Conservation (phyloP, 2,329 filamentous ascomycete genomes). For the Geosmithia putterillii region DNA sequence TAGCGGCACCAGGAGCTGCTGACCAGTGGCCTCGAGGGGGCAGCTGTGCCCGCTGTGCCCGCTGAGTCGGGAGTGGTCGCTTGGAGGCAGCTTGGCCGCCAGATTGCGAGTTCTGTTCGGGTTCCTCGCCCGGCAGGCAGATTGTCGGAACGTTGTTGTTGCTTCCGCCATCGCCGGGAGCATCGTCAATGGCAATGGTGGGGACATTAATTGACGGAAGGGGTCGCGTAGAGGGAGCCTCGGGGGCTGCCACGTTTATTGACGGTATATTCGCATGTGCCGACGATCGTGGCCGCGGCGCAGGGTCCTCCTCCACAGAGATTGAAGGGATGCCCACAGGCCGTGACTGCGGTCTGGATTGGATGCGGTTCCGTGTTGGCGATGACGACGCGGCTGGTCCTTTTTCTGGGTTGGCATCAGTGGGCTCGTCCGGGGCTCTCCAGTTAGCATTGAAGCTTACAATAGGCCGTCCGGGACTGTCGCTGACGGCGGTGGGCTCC, state of each 20-base stretch:
- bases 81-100: constrained; percentile 13
- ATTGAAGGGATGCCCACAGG: constrained; percentile 39
- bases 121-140: constrained; percentile 29
- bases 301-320: constrained; percentile 36
- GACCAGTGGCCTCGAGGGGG: constrained; percentile 44
- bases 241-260: constrained; percentile 19
- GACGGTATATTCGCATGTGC: constrained; percentile 17
- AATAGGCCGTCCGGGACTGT: constrained; percentile 82
- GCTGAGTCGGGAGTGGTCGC: constrained; percentile 7
- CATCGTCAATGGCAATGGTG: constrained; percentile 28
- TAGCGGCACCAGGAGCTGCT: constrained; percentile 31
- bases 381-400: constrained; percentile 3
- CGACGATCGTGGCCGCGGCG: constrained; percentile 15
- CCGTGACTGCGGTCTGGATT: constrained; percentile 13
- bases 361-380: constrained; percentile 5
- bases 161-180: constrained; percentile 13
- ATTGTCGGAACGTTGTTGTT: constrained; percentile 26
- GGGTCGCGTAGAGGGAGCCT: constrained; percentile 8
- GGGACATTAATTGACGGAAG: constrained; percentile 32
- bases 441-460: constrained; percentile 90
- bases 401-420: constrained; percentile 49
- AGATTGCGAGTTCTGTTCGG: constrained; percentile 2
- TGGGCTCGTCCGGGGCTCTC: constrained; percentile 57
- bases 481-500: constrained; percentile 81
- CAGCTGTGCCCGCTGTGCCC: constrained; percentile 31